phyloP scores from a whole-genome alignment of 768 basidiomycete genomes.

The Pulveroboletus sp. region DNA sequence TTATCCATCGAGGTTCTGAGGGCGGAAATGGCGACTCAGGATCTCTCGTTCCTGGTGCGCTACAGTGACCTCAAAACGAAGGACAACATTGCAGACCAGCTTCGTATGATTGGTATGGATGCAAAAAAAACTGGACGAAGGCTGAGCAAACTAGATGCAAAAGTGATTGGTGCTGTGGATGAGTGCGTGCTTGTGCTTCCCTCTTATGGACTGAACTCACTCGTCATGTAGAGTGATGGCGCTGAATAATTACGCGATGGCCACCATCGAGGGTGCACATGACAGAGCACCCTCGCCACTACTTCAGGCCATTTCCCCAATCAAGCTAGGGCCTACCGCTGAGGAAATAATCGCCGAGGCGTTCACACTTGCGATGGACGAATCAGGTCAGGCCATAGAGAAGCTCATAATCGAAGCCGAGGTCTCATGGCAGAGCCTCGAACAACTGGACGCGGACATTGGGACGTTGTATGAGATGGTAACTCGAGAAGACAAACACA shows the following conservation, averaged over 20 bases:
- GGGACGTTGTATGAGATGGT: constrained; percentile 53
- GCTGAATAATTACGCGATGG: constrained; percentile 66
- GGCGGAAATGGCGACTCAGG: constrained; percentile 71
- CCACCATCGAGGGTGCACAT: constrained; percentile 42
- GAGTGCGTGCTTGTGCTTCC: constrained; percentile 44
- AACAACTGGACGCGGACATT: constrained; percentile 59
- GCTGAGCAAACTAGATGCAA: constrained; percentile 58
- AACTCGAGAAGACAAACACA: constrained; percentile 49
- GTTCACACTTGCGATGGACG: constrained; percentile 60
- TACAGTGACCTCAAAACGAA: constrained; percentile 58
- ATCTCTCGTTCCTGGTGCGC: constrained; percentile 58
- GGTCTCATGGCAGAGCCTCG: constrained; percentile 48
- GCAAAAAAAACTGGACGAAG: constrained; percentile 57
- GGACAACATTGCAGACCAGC: constrained; percentile 48
- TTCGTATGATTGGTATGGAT: constrained; percentile 53
- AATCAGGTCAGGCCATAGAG: constrained; percentile 46
- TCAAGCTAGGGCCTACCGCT: constrained; percentile 31
- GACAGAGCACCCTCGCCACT: constrained; percentile 25
- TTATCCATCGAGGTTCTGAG: constrained; percentile 68
- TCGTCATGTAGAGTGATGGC: constrained; percentile 54
- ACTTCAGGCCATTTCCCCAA: constrained; percentile 38
- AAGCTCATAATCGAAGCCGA: constrained; percentile 68
- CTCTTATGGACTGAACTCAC: background rate
- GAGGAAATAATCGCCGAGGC: constrained; percentile 46
- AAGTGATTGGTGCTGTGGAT: constrained; percentile 70